Evolutionary conservation across 2,329 filamentous ascomycete species (phyloP).

Genomic region (Lasiodiplodia citricola): DNA sequence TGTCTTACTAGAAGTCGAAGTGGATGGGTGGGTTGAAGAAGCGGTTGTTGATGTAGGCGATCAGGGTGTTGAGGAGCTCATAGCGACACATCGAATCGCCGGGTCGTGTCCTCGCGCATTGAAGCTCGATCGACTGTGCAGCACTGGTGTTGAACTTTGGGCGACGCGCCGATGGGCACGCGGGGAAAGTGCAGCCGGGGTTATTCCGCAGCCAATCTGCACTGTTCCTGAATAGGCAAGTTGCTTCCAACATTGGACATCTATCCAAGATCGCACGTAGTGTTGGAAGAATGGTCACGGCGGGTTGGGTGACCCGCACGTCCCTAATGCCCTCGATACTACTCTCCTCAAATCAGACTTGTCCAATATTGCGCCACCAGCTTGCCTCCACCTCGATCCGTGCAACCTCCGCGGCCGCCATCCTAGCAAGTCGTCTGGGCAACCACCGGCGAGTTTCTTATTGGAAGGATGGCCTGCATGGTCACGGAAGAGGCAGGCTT

Average conservation of each 20-base stretch:
- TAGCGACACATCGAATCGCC: conserved; percentile 43
- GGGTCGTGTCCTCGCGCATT: not conserved
- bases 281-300: not conserved
- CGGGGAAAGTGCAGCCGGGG: conserved; percentile 8
- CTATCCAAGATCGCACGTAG: conserved; percentile 16
- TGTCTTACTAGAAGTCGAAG: conserved; percentile 28
- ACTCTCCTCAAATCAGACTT: not conserved
- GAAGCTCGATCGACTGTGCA: not conserved
- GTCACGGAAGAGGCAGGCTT: not conserved
- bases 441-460: not conserved
- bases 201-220: conserved; percentile 3
- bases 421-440: not conserved
- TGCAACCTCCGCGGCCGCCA: conserved; percentile 3
- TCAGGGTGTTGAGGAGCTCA: conserved; percentile 42
- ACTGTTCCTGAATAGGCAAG: conserved; percentile 5
- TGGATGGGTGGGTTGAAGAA: conserved; percentile 18
- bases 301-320: not conserved
- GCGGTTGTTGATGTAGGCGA: conserved; percentile 37
- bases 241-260: not conserved
- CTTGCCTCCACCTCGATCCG: not conserved
- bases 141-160: conserved; percentile 11
- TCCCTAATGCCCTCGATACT: not conserved
- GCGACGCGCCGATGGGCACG: conserved; percentile 22
- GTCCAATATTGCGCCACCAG: not conserved
- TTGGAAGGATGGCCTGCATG: conserved; percentile 5